Base-by-base conservation (phyloP, 2,329 filamentous ascomycete species). In the Fonsecaea nubica region DNA sequence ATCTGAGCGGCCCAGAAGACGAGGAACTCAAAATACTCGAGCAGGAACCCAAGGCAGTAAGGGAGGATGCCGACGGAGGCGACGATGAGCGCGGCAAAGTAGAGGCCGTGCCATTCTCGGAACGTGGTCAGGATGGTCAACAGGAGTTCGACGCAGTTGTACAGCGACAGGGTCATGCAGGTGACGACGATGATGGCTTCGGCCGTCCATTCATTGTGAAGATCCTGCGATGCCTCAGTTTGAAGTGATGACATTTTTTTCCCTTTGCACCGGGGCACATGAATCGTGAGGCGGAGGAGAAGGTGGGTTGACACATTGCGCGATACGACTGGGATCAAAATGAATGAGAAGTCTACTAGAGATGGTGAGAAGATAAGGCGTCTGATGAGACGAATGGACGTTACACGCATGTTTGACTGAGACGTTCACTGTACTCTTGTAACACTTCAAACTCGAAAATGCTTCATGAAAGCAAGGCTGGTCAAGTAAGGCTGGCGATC, bases 81-180 rank as follows among this genome's bases (percentile, higher is more conserved):
- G 3, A 82, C 78, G 7, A 80, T 66, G 18, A 84, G 69, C 65
- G 79, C 81, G 78, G 80, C 84, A 72, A 84, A 85, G 74, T 84
- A 84, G n/a, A 83, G 76, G 4, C 82, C 80, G 48, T 73, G 76
- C 57, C 79, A 80, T 60, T 77, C 72, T 52, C 78, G 78, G 68
- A 85, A 84, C 2, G 80, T 83, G 64, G 80, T 76, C 54, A 81
- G 81, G 65, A 83, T 76, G 48, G 83, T 77, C 50, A 83, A 74
- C 64, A 81, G 75, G 32, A 85, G 78, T 64, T 84, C 83, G 50
- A 83, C 74, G 54, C 80, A 79, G 68, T 83, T 84, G 71, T 84
- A 84, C 76, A 80, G 80, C 18, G 57, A 59, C 10, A 59, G 21
- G 10, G 38, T 35, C 18, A 45, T n/a, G 18, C 40, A 60, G 25